Evolutionary conservation across 2,329 filamentous ascomycete genomes (phyloP).

Genomic region (Penicillium nordicum): DNA sequence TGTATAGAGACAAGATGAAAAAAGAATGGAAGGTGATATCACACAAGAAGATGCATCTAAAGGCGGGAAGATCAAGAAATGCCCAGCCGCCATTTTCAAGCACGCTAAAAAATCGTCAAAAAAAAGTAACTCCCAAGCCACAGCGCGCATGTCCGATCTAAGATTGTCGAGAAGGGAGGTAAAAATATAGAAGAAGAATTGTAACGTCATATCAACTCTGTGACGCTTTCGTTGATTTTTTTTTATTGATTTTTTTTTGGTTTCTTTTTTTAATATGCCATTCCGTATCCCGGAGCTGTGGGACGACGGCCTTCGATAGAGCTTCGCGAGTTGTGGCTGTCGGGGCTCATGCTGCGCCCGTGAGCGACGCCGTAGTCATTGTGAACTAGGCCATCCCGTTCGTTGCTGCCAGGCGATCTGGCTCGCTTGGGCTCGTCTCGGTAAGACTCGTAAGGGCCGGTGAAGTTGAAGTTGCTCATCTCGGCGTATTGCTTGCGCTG

Average conservation of each 20-base stretch:
- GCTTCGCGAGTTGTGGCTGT: conserved; percentile 23
- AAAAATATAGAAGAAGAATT: not conserved
- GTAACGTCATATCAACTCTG: not conserved
- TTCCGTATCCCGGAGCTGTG: conserved; percentile 33
- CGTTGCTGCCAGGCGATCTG: conserved; percentile 32
- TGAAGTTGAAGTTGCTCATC: conserved; percentile 42
- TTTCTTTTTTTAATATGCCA: conserved; percentile 28
- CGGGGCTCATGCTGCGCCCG: conserved; percentile 26
- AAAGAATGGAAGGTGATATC: conserved; percentile 9
- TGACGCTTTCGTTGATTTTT: conserved; percentile 3
- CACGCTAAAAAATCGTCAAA: conserved; percentile 12
- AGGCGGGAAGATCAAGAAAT: not conserved
- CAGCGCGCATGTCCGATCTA: conserved; percentile 1
- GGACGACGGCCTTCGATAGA: conserved; percentile 33
- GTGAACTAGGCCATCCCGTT: conserved; percentile 33
- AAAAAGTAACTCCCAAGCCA: conserved; percentile 4
- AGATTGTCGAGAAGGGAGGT: not conserved
- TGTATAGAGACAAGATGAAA: conserved; percentile 8
- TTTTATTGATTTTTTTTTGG: not conserved
- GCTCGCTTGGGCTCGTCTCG: conserved; percentile 31
- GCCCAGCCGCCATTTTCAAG: conserved; percentile 7
- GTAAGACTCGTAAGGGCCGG: conserved; percentile 41
- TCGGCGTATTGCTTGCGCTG: conserved; percentile 36
- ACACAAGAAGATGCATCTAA: conserved; percentile 9
- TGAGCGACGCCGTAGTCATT: conserved; percentile 29